Base-by-base conservation (phyloP, 2,329 filamentous ascomycete species). In the Coniella lustricola region DNA sequence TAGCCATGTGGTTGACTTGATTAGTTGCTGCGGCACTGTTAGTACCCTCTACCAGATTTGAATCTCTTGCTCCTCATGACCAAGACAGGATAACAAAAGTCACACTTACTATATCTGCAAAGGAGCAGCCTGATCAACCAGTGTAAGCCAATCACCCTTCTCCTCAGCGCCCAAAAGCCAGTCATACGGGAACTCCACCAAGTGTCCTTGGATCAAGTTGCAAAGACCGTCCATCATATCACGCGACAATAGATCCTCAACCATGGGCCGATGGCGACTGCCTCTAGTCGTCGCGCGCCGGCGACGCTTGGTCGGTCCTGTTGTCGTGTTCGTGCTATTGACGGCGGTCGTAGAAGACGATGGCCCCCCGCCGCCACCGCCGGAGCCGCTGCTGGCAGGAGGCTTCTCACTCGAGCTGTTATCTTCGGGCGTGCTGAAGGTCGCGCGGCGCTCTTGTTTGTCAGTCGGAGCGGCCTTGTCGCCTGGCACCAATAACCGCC, bases 71-170 rank as follows among this genome's bases (percentile, higher is more conserved):
- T 14, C 3, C 10, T 18, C 42, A 18, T 29, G n/a, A 17, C 22
- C 33, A 12, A 17, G 21, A 4, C n/a, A 7, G 32, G 34, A 29
- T 10, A 29, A 22, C 13, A n/a, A 13, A 21, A 18, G 5, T 4
- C 4, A 31, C 13, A 77, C 85, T 83, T 75, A 89, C 87, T 98
- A 98, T 61, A 98, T 97, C 70, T 96, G 90, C 68, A 98, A 74
- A 49, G 93, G 93, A 59, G 93, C 94, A 63, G 98, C 84, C 66
- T 94, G 85, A 66, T 98, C 93, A 48, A 97, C 88, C 62, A 91
- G 89, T 68, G 95, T 97, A 54, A 96, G 78, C 93, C 93, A 98
- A 63, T 96, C 95, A 49, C 90, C 88, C 56, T 89, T 90, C 61
- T 84, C 81, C 71, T 97, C 93, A 69, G 97, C 93, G 48, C 84